Percentiles rank a stretch among this genome's conserved stretches.
Evolutionary conservation across 768 basidiomycete species (phyloP).

Genomic region (Kondoa malvinella): DNA sequence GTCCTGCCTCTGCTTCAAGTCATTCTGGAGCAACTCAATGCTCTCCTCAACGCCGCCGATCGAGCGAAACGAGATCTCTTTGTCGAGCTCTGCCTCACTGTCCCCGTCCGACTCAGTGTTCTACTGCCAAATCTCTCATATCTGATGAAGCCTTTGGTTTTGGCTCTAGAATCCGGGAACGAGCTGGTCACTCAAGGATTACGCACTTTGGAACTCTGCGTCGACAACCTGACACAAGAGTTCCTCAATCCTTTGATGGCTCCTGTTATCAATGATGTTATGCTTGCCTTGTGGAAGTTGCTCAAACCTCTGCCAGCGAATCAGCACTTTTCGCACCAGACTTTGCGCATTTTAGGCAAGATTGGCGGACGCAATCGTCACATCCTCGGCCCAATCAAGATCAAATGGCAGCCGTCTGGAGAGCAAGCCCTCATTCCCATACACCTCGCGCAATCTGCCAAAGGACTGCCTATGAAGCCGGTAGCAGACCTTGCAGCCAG

Average conservation of each 20-base stretch:
- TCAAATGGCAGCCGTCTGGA: constrained; percentile 54
- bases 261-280: constrained; percentile 78
- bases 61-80: constrained; percentile 63
- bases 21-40: constrained; percentile 86
- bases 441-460: constrained; percentile 39
- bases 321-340: constrained; percentile 79
- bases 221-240: constrained; percentile 93
- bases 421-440: constrained; percentile 54
- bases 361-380: constrained; percentile 84
- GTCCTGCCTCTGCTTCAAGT: constrained; percentile 89
- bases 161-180: constrained; percentile 67
- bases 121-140: constrained; percentile 86
- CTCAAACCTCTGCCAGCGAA: constrained; percentile 75
- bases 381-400: constrained; percentile 55
- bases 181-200: constrained; percentile 91
- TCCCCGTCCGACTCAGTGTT: constrained; percentile 85
- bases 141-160: constrained; percentile 86
- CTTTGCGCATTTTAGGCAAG: constrained; percentile 90
- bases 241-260: constrained; percentile 91
- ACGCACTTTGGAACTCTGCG: constrained; percentile 91
- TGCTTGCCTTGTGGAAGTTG: constrained; percentile 81
- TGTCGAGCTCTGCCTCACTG: constrained; percentile 90
- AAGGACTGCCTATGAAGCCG: neutral
- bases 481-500: constrained; percentile 44
- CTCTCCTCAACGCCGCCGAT: constrained; percentile 66